These are phyloP conservation scores for Alopecurus myosuroides DNA, from an alignment of 176 grass and related monocot genomes.

Conservation along the genomic window DNA sequence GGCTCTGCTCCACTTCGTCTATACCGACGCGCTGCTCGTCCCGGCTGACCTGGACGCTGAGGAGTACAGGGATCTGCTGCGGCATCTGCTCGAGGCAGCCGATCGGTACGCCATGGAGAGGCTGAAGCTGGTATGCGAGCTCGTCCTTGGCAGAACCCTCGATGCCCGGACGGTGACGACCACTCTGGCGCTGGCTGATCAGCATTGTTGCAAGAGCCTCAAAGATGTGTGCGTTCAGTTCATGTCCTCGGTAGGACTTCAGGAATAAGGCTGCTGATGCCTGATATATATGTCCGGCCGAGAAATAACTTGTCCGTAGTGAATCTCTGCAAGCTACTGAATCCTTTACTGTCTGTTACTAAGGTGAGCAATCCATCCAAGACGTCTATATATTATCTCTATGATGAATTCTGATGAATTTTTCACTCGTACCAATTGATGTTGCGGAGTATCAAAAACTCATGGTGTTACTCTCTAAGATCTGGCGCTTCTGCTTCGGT, in stretches of 20 bases:
- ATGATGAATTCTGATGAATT: background rate
- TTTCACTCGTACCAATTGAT: background rate
- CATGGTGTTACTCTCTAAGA: too few species aligned
- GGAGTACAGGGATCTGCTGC: background rate
- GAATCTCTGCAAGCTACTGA: background rate
- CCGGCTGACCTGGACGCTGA: background rate
- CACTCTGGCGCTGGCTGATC: constrained; percentile 25
- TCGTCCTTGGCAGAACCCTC: background rate
- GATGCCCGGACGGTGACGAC: constrained; percentile 1
- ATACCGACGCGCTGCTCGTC: background rate
- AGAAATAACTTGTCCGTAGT: background rate
- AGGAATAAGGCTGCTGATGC: background rate
- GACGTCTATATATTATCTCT: too few species aligned
- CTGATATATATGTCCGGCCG: background rate
- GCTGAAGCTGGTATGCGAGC: background rate
- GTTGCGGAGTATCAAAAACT: background rate
- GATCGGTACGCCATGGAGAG: constrained; percentile 15
- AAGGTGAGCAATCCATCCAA: too few species aligned
- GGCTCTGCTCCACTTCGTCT: constrained; percentile 32
- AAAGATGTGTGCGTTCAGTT: constrained; percentile 7
- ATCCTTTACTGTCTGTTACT: background rate
- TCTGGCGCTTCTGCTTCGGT: too few species aligned
- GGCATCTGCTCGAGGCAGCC: constrained; percentile 13
- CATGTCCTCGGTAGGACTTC: background rate
- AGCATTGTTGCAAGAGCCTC: background rate